These are phyloP conservation scores for Acanthamoeba triangularis DNA, from an alignment of 208 protist species.

Conservation along the genomic window DNA sequence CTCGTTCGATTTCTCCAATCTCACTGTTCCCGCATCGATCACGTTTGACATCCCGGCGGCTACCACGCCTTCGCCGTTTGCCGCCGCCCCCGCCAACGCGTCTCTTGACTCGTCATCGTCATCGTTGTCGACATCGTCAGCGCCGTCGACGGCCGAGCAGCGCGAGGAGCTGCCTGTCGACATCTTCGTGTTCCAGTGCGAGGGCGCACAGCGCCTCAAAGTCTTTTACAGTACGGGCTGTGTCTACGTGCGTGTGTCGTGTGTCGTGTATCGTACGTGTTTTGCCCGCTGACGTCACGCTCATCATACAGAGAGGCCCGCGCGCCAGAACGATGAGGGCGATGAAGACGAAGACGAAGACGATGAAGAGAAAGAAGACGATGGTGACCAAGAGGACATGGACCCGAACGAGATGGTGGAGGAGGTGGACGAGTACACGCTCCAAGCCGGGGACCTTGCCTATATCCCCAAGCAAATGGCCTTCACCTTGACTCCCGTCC, in stretches of 20 bases:
- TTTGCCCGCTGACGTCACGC: not conserved
- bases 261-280: not conserved
- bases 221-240: not conserved
- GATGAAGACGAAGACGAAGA: conserved; percentile 8
- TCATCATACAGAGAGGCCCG: conserved; percentile 12
- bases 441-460: not conserved
- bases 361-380: not conserved
- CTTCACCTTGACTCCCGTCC: conserved; percentile 25
- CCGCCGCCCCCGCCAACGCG: not conserved
- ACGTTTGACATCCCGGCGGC: not conserved
- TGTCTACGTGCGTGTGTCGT: too few relatives aligned
- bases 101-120: not conserved
- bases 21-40: not conserved
- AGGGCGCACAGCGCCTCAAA: not conserved
- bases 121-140: not conserved
- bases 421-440: not conserved
- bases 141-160: not conserved
- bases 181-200: conserved; percentile 42
- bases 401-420: not conserved
- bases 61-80: not conserved
- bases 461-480: conserved; percentile 21
- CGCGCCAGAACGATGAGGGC: not conserved
- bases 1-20: conserved; percentile 30
- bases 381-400: not conserved
- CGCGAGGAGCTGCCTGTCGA: conserved; percentile 7